Conservation (phyloP, 257 asterid genomes). For the Osmanthus fragrans region DNA sequence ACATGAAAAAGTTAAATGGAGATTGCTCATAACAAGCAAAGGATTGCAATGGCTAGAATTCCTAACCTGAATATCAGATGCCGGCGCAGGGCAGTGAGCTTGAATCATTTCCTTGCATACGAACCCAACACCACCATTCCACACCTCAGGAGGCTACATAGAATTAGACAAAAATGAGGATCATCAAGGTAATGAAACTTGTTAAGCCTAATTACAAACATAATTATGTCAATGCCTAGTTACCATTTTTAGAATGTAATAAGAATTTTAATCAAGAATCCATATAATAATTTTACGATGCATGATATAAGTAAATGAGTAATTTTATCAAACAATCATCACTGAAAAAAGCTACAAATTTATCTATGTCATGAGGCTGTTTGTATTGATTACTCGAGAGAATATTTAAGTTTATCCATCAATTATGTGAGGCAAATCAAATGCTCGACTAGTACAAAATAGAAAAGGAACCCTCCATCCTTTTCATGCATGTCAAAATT, state of each 20-base stretch:
- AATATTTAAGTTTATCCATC: no score
- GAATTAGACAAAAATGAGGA: not conserved
- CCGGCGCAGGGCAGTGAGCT: conserved; percentile 83
- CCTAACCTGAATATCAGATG: conserved; percentile 75
- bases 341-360: not conserved
- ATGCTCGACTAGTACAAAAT: not conserved
- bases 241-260: no score
- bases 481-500: not conserved
- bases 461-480: not conserved
- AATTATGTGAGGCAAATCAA: not conserved
- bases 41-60: not conserved
- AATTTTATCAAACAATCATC: not conserved
- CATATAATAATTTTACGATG: not conserved
- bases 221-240: not conserved
- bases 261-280: not conserved
- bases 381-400: no score
- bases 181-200: no score
- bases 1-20: not conserved
- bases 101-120: conserved; percentile 91
- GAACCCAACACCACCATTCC: conserved; percentile 94
- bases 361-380: not conserved
- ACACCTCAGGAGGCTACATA: conserved; percentile 78
- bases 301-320: no score
- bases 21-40: not conserved
- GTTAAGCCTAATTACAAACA: not conserved